Evolutionary conservation across 169 alveolate species (phyloP).

Genomic region (Plasmodium ovale): DNA sequence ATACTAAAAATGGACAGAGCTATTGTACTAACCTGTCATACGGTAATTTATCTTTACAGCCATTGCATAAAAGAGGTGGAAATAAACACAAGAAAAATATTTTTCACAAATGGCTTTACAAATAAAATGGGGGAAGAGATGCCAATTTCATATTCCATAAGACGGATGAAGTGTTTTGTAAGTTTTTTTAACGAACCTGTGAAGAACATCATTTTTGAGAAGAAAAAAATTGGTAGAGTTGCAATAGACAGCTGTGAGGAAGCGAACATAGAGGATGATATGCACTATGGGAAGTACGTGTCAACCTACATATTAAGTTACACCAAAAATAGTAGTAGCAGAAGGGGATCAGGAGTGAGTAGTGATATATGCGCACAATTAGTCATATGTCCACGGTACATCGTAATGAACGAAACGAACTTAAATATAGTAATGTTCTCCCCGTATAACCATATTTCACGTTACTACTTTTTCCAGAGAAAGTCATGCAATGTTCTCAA

Average conservation of each 20-base stretch:
- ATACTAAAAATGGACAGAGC: slow-evolving; percentile 2
- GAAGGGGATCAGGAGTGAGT: no score
- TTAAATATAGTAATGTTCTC: slow-evolving; percentile 22
- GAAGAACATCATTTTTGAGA: not conserved
- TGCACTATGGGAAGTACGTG: not conserved
- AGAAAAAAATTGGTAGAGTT: not conserved
- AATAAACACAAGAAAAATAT: slow-evolving; percentile 13
- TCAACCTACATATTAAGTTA: not conserved
- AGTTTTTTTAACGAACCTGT: slow-evolving; percentile 10
- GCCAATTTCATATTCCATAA: not conserved
- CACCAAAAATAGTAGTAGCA: not conserved
- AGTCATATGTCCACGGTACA: slow-evolving; percentile 18
- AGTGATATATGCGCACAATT: not conserved
- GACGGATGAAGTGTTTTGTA: not conserved
- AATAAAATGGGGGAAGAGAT: not conserved
- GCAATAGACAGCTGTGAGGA: not conserved
- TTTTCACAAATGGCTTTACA: not conserved
- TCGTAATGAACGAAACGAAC: slow-evolving; percentile 23
- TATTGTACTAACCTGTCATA: slow-evolving; percentile 47
- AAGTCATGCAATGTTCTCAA: slow-evolving; percentile 20
- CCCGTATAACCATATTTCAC: not conserved
- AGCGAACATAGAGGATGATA: not conserved
- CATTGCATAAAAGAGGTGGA: slow-evolving; percentile 3
- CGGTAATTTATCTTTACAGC: slow-evolving; percentile 29
- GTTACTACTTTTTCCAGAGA: not conserved